These are phyloP conservation scores for Fragaria iinumae DNA, from an alignment of 306 rosid genomes.

Conservation along the genomic window DNA sequence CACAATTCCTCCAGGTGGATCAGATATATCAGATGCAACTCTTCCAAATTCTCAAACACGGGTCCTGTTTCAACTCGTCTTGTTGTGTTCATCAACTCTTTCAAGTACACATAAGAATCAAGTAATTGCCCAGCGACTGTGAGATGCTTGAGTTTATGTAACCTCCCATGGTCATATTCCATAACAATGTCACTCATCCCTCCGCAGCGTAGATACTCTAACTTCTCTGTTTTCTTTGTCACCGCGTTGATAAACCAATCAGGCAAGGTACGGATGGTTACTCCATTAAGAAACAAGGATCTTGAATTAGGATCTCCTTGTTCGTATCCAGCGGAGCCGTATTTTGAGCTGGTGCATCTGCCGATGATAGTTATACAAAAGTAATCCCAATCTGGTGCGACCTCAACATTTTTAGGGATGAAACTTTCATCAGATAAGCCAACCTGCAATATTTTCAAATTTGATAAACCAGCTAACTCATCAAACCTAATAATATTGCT, in stretches of 20 bases:
- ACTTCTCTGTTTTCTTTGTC: neutral
- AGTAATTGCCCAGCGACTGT: accelerated
- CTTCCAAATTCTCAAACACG: neutral
- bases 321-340: accelerated
- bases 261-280: neutral
- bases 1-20: neutral
- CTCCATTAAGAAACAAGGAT: accelerated
- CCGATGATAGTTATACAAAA: too few relatives aligned
- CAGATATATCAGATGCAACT: neutral
- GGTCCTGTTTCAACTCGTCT: neutral
- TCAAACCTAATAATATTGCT: too few relatives aligned
- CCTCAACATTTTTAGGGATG: too few relatives aligned
- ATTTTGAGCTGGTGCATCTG: too few relatives aligned
- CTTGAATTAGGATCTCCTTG: neutral
- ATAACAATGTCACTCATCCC: neutral
- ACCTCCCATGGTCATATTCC: neutral
- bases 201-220: accelerated
- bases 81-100: neutral
- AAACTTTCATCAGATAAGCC: too few relatives aligned
- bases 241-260: neutral
- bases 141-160: neutral
- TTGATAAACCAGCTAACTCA: too few relatives aligned
- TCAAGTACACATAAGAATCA: neutral
- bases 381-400: too few relatives aligned
- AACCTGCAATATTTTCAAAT: too few relatives aligned